Conservation (phyloP, 306 rosid genomes). For the Citrullus mucosospermus region DNA sequence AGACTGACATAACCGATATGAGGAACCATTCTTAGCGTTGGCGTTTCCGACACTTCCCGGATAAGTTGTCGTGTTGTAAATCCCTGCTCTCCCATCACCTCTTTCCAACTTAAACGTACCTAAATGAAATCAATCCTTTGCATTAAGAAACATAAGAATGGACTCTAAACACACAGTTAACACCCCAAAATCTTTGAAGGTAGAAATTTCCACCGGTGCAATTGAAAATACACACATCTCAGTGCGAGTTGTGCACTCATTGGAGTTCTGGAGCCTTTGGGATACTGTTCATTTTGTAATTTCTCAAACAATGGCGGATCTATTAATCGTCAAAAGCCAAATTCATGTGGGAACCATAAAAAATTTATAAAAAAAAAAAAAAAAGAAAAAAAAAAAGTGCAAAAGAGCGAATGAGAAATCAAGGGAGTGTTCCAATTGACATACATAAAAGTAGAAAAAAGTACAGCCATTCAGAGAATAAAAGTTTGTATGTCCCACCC, state of each 20-base stretch:
- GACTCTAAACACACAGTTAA: not conserved
- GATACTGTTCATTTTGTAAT: not conserved
- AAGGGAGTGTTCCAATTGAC: not conserved
- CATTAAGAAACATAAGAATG: conserved; percentile 3
- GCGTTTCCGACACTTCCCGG: conserved; percentile 52
- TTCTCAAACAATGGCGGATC: not conserved
- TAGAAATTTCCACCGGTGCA: not conserved
- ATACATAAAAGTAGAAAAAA: not conserved
- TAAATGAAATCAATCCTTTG: conserved; percentile 12
- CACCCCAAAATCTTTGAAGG: not conserved
- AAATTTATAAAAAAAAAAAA: too few relatives aligned
- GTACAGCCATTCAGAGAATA: not conserved
- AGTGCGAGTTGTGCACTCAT: not conserved
- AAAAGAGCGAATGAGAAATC: not conserved
- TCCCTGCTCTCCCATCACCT: conserved; percentile 26
- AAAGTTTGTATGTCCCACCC: not conserved
- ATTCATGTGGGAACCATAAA: not conserved
- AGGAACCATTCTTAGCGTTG: conserved; percentile 70
- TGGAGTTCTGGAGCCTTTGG: not conserved
- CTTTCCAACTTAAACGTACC: conserved; percentile 82
- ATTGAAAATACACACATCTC: not conserved
- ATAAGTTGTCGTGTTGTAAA: conserved; percentile 48
- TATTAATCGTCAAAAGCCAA: not conserved
- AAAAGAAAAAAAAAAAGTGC: not conserved
- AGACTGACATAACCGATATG: conserved; percentile 74